Evolutionary conservation across 352 stramenopile species (phyloP), one percentile per base, ranked within the genome.

Genomic region (Phytophthora foliorum): DNA sequence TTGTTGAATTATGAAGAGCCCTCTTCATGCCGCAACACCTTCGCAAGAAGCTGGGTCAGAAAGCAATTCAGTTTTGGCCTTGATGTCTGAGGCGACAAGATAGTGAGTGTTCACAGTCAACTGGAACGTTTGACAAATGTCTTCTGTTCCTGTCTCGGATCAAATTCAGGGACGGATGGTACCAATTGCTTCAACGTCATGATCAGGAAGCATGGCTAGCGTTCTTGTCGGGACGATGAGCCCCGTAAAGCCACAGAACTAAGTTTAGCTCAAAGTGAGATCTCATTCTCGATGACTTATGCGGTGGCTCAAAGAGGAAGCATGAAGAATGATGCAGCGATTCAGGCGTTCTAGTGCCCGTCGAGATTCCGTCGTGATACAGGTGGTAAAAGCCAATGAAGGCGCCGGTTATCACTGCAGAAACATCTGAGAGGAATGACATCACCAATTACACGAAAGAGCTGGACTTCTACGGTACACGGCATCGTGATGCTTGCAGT

Each of bases 21-120:
- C n/a, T 41, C 27, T 9, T 29, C 25, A 29, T 2, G 27, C 27
- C 27, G 27, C 27, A 31, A 31, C 27, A 8, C 8, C 5, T 31
- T 31, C 8, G 21, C 6, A 10, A 41, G 24, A 21, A 21, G 21
- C 14, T 52, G 19, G 34, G 59, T 61, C 50, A 61, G 60, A 50
- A 62, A 42, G 41, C n/a, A 31, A 34, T 31, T n/a, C 34, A 39
- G 9, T 17, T 39, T 4, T 4, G 6, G 22, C 5, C 44, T 31
- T 16, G n/a, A 44, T 6, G 19, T 56, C 51, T 73, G 66, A 62
- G 41, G 59, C 22, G 67, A 50, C 41, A 70, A 70, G 45, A 71
- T 9, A 16, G 27, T 9, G 62, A 49, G 19, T 29, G 19, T n/a
- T n/a, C n/a, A n/a, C n/a, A n/a, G n/a, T n/a, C 14, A 48, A 39